These are phyloP conservation scores for Purshia tridentata DNA, from an alignment of 306 rosid genomes.

Conservation along the genomic window DNA sequence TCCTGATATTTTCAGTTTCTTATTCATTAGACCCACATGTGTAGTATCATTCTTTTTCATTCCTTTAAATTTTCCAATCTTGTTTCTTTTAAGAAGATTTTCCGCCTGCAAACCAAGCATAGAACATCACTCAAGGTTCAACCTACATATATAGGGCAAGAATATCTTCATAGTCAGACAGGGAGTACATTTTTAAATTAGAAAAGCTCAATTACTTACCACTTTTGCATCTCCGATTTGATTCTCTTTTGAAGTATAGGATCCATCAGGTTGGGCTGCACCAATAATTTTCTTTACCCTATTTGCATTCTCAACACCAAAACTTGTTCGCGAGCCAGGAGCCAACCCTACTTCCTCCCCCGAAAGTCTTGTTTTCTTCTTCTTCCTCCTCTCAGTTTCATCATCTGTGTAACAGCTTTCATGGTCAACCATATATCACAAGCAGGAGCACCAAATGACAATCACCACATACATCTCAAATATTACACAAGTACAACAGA, in stretches of 20 bases:
- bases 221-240: slow-evolving; percentile 45
- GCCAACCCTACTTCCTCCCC: slow-evolving; percentile 47
- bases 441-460: slow-evolving; percentile 3
- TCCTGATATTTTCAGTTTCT: slow-evolving; percentile 81
- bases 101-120: slow-evolving; percentile 60
- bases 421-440: slow-evolving; percentile 31
- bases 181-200: slow-evolving; percentile 5
- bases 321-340: slow-evolving; percentile 45
- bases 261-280: slow-evolving; percentile 46
- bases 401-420: slow-evolving; percentile 53
- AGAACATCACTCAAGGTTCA: slow-evolving; percentile 8
- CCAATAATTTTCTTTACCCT: slow-evolving; percentile 51
- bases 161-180: slow-evolving; percentile 14
- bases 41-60: slow-evolving; percentile 57
- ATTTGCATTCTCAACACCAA: slow-evolving; percentile 49
- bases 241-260: slow-evolving; percentile 59
- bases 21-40: slow-evolving; percentile 49
- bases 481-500: not conserved
- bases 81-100: slow-evolving; percentile 49
- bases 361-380: slow-evolving; percentile 53
- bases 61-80: slow-evolving; percentile 58
- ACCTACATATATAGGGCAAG: slow-evolving; percentile 2
- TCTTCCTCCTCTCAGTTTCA: slow-evolving; percentile 69
- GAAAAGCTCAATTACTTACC: slow-evolving; percentile 44
- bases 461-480: not conserved